Evolutionary conservation across 1,284 basidiomycete genomes (phyloP).

Genomic region (Leccinum angustisporum): DNA sequence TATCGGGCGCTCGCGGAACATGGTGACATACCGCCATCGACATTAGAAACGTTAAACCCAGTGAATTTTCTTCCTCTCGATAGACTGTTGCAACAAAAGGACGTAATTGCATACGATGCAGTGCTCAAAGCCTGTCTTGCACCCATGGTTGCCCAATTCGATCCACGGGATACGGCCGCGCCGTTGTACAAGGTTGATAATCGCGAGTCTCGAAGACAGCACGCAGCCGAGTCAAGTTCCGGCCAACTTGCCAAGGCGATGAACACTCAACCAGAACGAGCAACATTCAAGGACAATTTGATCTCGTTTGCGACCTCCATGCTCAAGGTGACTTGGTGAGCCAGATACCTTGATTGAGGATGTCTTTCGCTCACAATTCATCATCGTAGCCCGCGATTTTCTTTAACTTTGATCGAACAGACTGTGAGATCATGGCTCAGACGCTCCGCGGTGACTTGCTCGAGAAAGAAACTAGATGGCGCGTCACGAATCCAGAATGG

Average conservation of each 20-base stretch:
- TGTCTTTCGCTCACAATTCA: neutral
- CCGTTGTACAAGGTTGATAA: slow-evolving; percentile 39
- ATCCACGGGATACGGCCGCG: slow-evolving; percentile 37
- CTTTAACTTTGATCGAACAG: slow-evolving; percentile 62
- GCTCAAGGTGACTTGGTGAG: slow-evolving; percentile 51
- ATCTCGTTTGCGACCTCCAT: slow-evolving; percentile 57
- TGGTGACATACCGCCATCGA: slow-evolving; percentile 24
- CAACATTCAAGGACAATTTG: slow-evolving; percentile 42
- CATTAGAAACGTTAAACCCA: slow-evolving; percentile 43
- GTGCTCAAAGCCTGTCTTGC: slow-evolving; percentile 48
- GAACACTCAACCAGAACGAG: slow-evolving; percentile 34
- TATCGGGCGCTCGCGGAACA: slow-evolving; percentile 43
- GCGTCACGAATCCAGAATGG: slow-evolving; percentile 48
- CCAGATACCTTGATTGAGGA: neutral
- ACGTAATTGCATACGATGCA: slow-evolving; percentile 58
- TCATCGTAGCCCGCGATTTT: slow-evolving; percentile 57
- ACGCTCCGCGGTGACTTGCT: slow-evolving; percentile 40
- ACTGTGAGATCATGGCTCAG: slow-evolving; percentile 55
- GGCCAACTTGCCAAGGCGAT: slow-evolving; percentile 21
- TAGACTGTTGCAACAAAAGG: slow-evolving; percentile 51
- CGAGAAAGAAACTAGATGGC: slow-evolving; percentile 50
- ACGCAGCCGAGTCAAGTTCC: slow-evolving; percentile 25
- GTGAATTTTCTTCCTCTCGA: slow-evolving; percentile 42
- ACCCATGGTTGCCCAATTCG: slow-evolving; percentile 39
- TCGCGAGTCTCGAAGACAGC: slow-evolving; percentile 43